A percentile compares a stretch with the other conserved stretches of the same genome.
Evolutionary conservation across 768 basidiomycete species (phyloP).

Genomic region (Polyporus arcularius): DNA sequence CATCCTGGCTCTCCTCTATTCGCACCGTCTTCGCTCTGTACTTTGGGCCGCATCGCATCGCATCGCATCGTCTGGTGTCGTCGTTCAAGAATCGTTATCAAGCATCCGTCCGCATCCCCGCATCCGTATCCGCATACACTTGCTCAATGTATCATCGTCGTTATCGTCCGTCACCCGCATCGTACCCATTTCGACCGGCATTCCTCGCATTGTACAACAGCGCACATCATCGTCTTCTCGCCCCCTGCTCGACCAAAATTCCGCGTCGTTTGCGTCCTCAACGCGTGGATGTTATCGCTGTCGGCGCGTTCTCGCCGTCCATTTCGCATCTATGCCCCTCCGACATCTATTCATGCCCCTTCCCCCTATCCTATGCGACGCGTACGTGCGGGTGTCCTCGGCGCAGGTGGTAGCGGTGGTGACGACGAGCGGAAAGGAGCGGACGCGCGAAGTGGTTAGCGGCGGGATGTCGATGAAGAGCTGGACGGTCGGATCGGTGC

Average conservation of each 20-base stretch:
- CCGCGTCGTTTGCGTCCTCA: neutral
- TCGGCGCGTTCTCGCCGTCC: neutral
- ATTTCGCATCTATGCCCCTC: neutral
- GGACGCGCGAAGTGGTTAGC: neutral
- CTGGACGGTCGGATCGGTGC: no score
- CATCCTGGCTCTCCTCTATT: neutral
- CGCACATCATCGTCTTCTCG: neutral
- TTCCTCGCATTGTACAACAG: constrained; percentile 9
- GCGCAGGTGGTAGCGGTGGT: neutral
- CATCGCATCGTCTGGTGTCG: neutral
- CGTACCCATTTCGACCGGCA: neutral
- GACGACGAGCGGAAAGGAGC: no score
- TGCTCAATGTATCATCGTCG: neutral
- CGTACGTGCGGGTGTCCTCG: constrained; percentile 4
- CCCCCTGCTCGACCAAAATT: neutral
- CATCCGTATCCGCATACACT: no score
- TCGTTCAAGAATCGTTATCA: neutral
- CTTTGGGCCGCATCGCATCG: neutral
- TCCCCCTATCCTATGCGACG: neutral
- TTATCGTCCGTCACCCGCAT: neutral
- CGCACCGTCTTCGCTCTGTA: neutral
- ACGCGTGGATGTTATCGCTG: constrained; percentile 1
- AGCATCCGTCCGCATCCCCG: neutral
- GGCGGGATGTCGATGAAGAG: no score
- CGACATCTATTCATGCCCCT: neutral